Base-by-base conservation (phyloP, 2,329 filamentous ascomycete species). In the Elsinoe ampelina region DNA sequence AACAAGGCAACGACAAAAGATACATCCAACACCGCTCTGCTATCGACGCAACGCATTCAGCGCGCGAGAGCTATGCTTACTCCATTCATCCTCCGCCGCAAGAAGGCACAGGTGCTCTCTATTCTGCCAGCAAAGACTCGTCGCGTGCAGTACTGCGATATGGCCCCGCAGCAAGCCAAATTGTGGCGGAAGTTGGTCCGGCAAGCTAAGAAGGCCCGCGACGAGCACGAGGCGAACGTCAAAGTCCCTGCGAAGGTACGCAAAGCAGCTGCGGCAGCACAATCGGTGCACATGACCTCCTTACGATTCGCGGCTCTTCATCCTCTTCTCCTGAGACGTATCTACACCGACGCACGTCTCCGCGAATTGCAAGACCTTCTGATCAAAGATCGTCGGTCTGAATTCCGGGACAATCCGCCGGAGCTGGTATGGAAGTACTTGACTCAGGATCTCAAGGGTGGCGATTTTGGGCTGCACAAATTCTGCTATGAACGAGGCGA, bases 231-330 rank as follows among this genome's bases (percentile, higher is more conserved):
- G 35, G 41, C 42, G 20, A 34, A 80, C 86, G 35, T 43, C 32
- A 12, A 51, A 30, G 19, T 30, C 4, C 26, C 47, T 3, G 48
- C 54, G 8, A 30, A 45, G 4, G 20, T 41, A 7, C 52, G 55
- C 34, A 54, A 56, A 15, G 47, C 51, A 15, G 58, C 54, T 39
- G 35, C 38, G 19, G 35, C 19, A 22, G 26, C 32, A 19, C 56
- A 43, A 19, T 26, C 56, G 12, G 58, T 58, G 7, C 66, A 69
- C 22, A 85, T 95, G 76, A 93, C 96, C 80, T 89, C 91, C 69
- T 80, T 97, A 15, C 87, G 92, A 43, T 92, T 96, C 69, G 89
- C 92, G 2, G 88, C 93, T 0, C 89, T 96, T 42, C 93, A 98
- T 66, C 89, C 91, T 0, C 79, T 96, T 55, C 80, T 98, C 8